Conservation (phyloP, 495 filamentous ascomycete species). For the Letharia columbiana region DNA sequence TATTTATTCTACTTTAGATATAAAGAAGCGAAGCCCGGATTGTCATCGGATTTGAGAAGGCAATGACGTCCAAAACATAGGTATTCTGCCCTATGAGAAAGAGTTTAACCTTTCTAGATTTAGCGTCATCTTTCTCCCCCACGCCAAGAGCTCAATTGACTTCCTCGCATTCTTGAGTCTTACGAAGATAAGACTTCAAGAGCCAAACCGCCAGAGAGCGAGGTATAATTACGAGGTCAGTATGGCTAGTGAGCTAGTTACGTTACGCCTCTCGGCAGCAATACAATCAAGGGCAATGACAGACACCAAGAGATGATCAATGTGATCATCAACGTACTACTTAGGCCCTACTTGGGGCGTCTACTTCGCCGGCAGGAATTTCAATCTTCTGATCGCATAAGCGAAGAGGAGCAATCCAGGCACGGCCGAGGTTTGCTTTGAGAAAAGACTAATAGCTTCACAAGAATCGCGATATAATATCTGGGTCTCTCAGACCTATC, state of each 20-base stretch:
- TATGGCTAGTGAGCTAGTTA: neutral
- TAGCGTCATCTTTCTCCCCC: neutral
- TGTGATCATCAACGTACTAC: neutral
- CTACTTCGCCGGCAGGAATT: too few species aligned
- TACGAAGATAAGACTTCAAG: neutral
- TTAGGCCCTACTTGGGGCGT: too few species aligned
- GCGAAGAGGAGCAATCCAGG: too few species aligned
- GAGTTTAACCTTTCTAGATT: neutral
- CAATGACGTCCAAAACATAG: neutral
- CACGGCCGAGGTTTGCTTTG: neutral
- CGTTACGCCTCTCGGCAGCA: neutral
- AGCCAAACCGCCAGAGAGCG: neutral
- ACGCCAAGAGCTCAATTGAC: too few species aligned
- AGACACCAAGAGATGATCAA: neutral
- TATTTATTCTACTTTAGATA: too few species aligned
- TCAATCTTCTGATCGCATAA: too few species aligned
- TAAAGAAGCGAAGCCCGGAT: too few species aligned
- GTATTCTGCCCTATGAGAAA: neutral
- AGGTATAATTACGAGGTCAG: neutral
- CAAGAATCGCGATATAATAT: too few species aligned
- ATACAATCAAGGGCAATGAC: neutral
- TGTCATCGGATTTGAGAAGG: too few species aligned
- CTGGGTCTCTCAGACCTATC: neutral
- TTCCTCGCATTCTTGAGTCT: too few species aligned
- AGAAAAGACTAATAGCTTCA: neutral